Percentiles rank a stretch among this genome's conserved stretches.
Conservation (phyloP, 306 rosid genomes). For the Sechiopsis laciniata region DNA sequence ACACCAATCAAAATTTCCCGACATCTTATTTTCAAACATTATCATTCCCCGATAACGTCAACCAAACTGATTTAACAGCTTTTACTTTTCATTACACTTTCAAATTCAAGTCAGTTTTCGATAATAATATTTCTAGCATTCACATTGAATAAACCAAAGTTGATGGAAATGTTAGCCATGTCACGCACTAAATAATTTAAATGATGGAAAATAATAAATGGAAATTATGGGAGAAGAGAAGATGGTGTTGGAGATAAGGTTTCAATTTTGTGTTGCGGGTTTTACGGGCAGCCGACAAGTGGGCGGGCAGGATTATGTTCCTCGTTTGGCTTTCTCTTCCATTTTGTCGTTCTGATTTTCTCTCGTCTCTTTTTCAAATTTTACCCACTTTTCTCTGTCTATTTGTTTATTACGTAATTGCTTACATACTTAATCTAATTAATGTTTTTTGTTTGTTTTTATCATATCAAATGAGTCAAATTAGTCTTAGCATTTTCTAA, state of each 20-base stretch:
- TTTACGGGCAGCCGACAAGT: slow-evolving; percentile 51
- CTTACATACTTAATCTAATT: slow-evolving; percentile 4
- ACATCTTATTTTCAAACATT: no score
- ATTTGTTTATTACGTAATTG: slow-evolving; percentile 7
- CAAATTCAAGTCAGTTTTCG: no score
- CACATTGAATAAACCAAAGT: background rate
- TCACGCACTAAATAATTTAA: background rate
- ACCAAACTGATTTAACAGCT: no score
- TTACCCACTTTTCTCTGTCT: background rate
- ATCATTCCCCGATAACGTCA: no score
- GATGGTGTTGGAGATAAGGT: slow-evolving; percentile 62
- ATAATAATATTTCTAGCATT: background rate
- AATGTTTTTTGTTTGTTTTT: background rate
- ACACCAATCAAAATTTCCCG: no score
- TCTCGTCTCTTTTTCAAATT: no score
- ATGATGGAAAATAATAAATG: no score
- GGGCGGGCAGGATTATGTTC: slow-evolving; percentile 26
- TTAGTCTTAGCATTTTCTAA: slow-evolving; percentile 17
- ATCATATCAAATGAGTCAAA: background rate
- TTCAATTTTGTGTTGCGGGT: slow-evolving; percentile 51
- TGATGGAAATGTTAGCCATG: background rate
- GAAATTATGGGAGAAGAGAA: background rate
- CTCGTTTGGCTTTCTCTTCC: slow-evolving; percentile 59
- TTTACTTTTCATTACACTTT: no score
- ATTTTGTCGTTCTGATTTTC: no score